Conservation (phyloP, 345 rosid species). For the Salix viminalis region DNA sequence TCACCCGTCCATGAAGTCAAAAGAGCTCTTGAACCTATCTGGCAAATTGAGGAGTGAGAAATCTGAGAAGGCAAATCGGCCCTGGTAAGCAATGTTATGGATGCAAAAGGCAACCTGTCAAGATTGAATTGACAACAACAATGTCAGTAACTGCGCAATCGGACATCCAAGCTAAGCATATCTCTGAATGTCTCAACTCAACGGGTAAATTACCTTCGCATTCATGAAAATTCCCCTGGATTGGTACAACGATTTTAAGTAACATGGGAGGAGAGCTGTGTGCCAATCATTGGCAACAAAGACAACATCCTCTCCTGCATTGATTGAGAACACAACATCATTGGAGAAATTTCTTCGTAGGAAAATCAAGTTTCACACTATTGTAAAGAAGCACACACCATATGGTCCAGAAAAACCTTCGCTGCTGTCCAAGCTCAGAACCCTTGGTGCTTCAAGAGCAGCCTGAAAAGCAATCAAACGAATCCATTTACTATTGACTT, state of each 20-base stretch:
- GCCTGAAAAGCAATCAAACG: conserved; percentile 45
- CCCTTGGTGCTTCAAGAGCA: conserved; percentile 84
- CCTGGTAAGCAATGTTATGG: conserved; percentile 96
- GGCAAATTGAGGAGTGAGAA: conserved; percentile 77
- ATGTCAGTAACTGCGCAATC: neutral
- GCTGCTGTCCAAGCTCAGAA: conserved; percentile 60
- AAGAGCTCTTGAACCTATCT: conserved; percentile 59
- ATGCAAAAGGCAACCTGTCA: conserved; percentile 82
- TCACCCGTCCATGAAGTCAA: conserved; percentile 85
- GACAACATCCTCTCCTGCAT: conserved; percentile 75
- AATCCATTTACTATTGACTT: neutral
- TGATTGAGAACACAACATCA: neutral
- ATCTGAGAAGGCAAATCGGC: conserved; percentile 65
- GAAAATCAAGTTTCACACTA: neutral
- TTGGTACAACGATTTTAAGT: conserved; percentile 64
- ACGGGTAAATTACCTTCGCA: conserved; percentile 57
- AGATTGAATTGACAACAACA: conserved; percentile 15
- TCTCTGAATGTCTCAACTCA: neutral
- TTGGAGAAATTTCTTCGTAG: neutral
- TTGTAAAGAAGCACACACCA: conserved; percentile 39
- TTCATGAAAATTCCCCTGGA: conserved; percentile 57
- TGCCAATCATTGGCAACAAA: conserved; percentile 96
- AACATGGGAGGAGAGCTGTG: conserved; percentile 87
- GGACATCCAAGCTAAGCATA: neutral
- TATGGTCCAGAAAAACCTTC: conserved; percentile 78